phyloP scores from a whole-genome alignment of 441 rosid genomes.

The Mallotus repandus region DNA sequence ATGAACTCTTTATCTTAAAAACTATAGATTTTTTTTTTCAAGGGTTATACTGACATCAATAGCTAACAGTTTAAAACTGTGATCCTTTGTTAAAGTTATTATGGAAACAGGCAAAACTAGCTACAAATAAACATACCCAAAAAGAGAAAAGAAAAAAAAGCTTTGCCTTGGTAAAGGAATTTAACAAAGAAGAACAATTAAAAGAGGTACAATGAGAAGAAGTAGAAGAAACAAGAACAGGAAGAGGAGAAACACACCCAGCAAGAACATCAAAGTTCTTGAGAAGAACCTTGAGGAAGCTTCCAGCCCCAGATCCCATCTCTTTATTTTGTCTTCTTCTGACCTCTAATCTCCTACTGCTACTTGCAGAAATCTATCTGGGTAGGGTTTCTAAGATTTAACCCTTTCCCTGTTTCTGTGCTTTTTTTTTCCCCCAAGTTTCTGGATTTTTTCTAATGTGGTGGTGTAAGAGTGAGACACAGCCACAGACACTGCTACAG shows the following conservation, averaged over 20 bases:
- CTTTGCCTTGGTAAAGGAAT: no score
- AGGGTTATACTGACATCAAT: not conserved
- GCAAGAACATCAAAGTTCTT: slow-evolving; percentile 94
- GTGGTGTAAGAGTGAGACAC: not conserved
- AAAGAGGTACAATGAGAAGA: no score
- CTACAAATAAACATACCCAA: not conserved
- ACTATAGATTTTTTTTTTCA: not conserved
- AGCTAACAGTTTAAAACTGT: not conserved
- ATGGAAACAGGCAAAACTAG: no score
- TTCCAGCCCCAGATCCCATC: slow-evolving; percentile 57
- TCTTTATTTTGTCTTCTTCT: not conserved
- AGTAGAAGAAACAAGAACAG: no score
- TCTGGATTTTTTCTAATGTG: not conserved
- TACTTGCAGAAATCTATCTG: not conserved
- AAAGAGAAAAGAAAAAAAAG: not conserved
- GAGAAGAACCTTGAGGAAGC: slow-evolving; percentile 69
- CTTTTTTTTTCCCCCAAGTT: slow-evolving; percentile 11
- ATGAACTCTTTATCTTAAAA: not conserved
- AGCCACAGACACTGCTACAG: not conserved
- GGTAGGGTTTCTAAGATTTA: not conserved
- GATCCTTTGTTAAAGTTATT: not conserved
- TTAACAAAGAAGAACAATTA: no score
- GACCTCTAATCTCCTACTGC: not conserved
- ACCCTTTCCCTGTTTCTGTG: not conserved
- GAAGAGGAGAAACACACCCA: slow-evolving; percentile 41